These are phyloP conservation scores for Diaporthe aspalathi DNA, from an alignment of 2,329 filamentous ascomycete species.

Conservation along the genomic window DNA sequence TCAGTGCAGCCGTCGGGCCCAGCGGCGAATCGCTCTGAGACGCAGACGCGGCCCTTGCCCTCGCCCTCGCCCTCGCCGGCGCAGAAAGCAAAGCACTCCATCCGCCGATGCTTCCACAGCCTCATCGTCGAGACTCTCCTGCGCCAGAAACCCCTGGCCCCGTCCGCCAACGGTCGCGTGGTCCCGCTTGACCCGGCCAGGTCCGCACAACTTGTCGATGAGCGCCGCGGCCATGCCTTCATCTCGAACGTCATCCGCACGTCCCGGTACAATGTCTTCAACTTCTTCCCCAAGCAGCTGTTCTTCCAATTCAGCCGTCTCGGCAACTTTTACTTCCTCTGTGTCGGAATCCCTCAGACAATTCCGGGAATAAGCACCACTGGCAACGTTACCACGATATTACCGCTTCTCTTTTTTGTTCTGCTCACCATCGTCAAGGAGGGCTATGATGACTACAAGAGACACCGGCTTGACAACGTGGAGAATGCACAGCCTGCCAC, in stretches of 20 bases:
- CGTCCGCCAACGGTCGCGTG: conserved; percentile 46
- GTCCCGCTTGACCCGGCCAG: conserved; percentile 41
- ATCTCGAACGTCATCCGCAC: conserved; percentile 78
- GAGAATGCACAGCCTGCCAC: conserved; percentile 74
- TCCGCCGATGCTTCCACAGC: conserved; percentile 25
- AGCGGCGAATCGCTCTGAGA: neutral
- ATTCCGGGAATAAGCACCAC: conserved; percentile 82
- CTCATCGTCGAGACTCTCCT: conserved; percentile 39
- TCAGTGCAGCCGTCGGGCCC: neutral
- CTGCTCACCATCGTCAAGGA: conserved; percentile 85
- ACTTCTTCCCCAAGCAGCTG: conserved; percentile 87
- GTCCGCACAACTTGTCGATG: conserved; percentile 56
- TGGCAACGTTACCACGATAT: conserved; percentile 78
- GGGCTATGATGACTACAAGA: conserved; percentile 85
- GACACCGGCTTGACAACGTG: conserved; percentile 82
- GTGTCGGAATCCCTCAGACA: conserved; percentile 85
- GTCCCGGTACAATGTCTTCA: conserved; percentile 84
- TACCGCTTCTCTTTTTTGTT: conserved; percentile 81
- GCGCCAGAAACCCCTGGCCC: conserved; percentile 41
- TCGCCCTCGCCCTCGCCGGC: neutral
- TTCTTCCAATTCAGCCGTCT: conserved; percentile 88
- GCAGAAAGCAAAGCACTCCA: conserved; percentile 9
- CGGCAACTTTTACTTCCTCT: conserved; percentile 89
- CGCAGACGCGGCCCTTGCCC: no score
- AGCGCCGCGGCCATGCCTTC: conserved; percentile 61